A percentile compares a stretch with the other conserved stretches of the same genome.
These are phyloP conservation scores for Torulaspora globosa DNA, from an alignment of 1,139 yeast species.

Conservation along the genomic window DNA sequence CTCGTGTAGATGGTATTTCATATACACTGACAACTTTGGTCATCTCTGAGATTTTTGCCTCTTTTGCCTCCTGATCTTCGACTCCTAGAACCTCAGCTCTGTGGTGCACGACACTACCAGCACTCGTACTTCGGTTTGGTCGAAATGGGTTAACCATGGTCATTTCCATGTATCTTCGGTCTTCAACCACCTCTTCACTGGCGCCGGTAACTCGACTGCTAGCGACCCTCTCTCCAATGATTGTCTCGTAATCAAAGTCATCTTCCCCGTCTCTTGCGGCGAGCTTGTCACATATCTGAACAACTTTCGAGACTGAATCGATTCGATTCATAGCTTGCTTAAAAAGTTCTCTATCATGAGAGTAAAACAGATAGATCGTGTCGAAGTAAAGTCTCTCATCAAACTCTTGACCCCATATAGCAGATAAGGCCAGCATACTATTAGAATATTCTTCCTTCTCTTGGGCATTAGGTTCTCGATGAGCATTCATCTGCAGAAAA, in stretches of 20 bases:
- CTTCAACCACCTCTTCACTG: slow-evolving; percentile 21
- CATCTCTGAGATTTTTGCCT: slow-evolving; percentile 35
- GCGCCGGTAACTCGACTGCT: slow-evolving; percentile 10
- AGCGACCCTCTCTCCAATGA: slow-evolving; percentile 7
- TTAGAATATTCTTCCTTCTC: background rate
- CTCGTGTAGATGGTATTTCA: slow-evolving; percentile 19
- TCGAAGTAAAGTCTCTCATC: slow-evolving; percentile 27
- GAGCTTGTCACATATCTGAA: slow-evolving; percentile 31
- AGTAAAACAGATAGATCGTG: slow-evolving; percentile 20
- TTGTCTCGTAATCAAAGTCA: slow-evolving; percentile 9
- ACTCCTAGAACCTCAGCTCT: slow-evolving; percentile 6
- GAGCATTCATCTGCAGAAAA: background rate
- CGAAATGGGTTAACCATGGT: slow-evolving; percentile 42
- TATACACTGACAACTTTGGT: slow-evolving; percentile 41
- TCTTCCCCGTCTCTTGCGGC: slow-evolving; percentile 22
- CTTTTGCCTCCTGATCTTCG: slow-evolving; percentile 6
- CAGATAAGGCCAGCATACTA: slow-evolving; percentile 14
- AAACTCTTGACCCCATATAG: slow-evolving; percentile 33
- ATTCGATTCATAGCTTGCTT: slow-evolving; percentile 17
- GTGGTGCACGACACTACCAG: slow-evolving; percentile 24
- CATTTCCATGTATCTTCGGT: slow-evolving; percentile 36
- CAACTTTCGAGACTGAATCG: slow-evolving; percentile 26
- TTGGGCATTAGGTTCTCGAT: background rate
- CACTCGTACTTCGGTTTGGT: slow-evolving; percentile 23
- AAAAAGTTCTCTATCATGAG: slow-evolving; percentile 16